These are phyloP conservation scores for Pseudonectria buxi DNA, from an alignment of 2,329 filamentous ascomycete genomes.

Conservation along the genomic window DNA sequence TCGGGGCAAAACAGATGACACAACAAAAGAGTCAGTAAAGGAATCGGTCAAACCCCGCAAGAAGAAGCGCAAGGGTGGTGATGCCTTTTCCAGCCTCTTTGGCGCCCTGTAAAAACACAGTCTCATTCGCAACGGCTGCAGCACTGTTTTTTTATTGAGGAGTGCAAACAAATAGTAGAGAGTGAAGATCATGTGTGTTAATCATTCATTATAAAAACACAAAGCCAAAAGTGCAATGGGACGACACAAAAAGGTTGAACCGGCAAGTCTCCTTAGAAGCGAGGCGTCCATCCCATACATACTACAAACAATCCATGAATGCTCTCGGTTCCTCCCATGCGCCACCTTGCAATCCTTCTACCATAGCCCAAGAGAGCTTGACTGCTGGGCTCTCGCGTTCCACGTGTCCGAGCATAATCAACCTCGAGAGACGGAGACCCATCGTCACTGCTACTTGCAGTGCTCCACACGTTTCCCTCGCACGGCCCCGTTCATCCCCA, in stretches of 20 bases:
- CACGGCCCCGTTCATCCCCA: no score
- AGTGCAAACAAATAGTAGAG: no score
- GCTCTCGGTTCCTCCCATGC: slow-evolving; percentile 21
- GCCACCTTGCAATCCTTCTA: slow-evolving; percentile 16
- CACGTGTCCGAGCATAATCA: background rate
- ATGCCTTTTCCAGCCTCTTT: slow-evolving; percentile 72
- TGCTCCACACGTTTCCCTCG: no score
- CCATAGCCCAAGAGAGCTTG: no score
- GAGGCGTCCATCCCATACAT: slow-evolving; percentile 15
- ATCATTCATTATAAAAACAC: slow-evolving; percentile 23
- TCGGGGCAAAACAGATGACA: slow-evolving; percentile 6
- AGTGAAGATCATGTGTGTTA: slow-evolving; percentile 12
- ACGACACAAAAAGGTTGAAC: slow-evolving; percentile 12
- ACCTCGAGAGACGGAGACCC: no score
- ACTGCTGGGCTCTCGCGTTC: background rate
- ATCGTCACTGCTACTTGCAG: no score
- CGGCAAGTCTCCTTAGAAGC: slow-evolving; percentile 16
- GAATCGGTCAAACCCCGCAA: slow-evolving; percentile 42
- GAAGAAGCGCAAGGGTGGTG: slow-evolving; percentile 49
- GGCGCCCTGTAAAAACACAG: slow-evolving; percentile 37
- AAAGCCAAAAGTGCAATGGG: slow-evolving; percentile 7
- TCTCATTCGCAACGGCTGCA: background rate
- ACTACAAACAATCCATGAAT: slow-evolving; percentile 20
- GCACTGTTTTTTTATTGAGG: no score
- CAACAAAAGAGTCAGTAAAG: slow-evolving; percentile 25